These are phyloP conservation scores for Phytopythium helicoides DNA, from an alignment of 352 stramenopile species.

Conservation along the genomic window DNA sequence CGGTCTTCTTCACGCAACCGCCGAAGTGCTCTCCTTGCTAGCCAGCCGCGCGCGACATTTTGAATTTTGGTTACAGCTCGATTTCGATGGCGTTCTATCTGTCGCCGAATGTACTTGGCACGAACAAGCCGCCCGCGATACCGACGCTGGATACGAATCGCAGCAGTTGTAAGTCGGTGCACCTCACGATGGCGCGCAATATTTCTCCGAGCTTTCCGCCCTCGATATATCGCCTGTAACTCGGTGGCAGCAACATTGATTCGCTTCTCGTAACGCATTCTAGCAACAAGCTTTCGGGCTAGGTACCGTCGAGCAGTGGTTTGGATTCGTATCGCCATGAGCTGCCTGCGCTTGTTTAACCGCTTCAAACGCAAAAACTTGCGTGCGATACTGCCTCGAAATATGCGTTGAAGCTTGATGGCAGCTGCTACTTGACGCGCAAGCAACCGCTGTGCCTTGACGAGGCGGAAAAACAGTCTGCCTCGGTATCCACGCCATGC, in stretches of 20 bases:
- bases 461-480: conserved; percentile 38
- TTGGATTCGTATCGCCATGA: conserved; percentile 55
- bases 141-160: conserved; percentile 57
- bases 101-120: conserved; percentile 54
- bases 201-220: conserved; percentile 40
- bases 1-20: conserved; percentile 30
- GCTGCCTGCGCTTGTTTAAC: conserved; percentile 31
- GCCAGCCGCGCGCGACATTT: conserved; percentile 34
- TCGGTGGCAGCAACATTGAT: conserved; percentile 39
- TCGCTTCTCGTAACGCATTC: conserved; percentile 17
- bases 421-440: conserved; percentile 37
- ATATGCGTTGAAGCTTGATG: conserved; percentile 56
- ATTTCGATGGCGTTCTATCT: conserved; percentile 49
- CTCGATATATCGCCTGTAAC: conserved; percentile 60
- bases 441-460: conserved; percentile 43
- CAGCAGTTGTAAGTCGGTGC: conserved; percentile 34
- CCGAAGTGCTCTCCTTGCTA: conserved; percentile 28
- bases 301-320: conserved; percentile 39
- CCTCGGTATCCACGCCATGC: conserved; percentile 50
- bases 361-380: conserved; percentile 65
- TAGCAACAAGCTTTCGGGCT: conserved; percentile 18
- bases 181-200: conserved; percentile 20
- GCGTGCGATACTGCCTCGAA: conserved; percentile 51
- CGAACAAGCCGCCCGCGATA: conserved; percentile 68
- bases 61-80: conserved; percentile 58